Conservation (phyloP, 2,329 filamentous ascomycete species). For the Pseudogymnoascus sp. region DNA sequence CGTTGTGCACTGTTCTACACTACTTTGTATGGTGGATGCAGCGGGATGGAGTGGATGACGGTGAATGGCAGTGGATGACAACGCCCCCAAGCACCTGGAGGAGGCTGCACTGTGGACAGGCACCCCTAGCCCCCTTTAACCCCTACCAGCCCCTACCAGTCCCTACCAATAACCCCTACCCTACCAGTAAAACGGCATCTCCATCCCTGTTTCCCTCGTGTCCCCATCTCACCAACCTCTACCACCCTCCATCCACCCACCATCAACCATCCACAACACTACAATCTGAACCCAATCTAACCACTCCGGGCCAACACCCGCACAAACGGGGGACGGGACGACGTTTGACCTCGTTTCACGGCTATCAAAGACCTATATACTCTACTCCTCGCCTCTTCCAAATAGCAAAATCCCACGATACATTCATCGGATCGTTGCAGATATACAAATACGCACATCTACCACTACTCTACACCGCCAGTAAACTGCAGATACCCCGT, state of each 20-base stretch:
- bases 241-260: not conserved
- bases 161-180: conserved; percentile 22
- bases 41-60: not conserved
- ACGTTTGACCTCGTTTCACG: conserved; percentile 3
- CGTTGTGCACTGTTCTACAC: not conserved
- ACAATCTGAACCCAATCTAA: not conserved
- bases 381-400: not conserved
- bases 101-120: not conserved
- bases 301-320: not conserved
- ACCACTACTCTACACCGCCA: not conserved
- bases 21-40: not conserved
- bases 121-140: not conserved
- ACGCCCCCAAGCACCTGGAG: not conserved
- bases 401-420: not conserved
- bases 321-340: not conserved
- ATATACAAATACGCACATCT: not conserved
- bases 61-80: not conserved
- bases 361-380: not conserved
- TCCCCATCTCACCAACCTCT: conserved; percentile 13
- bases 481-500: not conserved
- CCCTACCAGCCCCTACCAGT: not conserved
- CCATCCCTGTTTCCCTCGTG: conserved; percentile 24
- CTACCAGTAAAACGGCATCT: conserved; percentile 31
- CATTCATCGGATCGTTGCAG: not conserved
- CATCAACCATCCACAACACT: no score